Conservation (phyloP, 345 rosid genomes). For the Eucalyptus marginata region DNA sequence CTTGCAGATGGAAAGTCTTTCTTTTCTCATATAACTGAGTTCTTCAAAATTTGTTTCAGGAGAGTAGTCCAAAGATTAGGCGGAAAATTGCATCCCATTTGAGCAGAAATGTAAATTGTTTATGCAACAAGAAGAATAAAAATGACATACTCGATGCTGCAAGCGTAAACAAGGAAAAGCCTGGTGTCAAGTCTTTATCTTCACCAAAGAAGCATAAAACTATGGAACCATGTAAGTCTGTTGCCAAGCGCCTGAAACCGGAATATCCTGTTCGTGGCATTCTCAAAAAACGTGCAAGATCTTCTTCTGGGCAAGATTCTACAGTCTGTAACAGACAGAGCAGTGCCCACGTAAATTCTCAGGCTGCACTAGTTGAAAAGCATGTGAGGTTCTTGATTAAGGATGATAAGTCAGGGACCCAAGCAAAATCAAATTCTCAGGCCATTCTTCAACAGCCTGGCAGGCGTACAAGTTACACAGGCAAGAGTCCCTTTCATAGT, state of each 20-base stretch:
- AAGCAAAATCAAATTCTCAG: background rate
- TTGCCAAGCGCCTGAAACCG: conserved; percentile 7
- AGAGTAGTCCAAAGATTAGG: conserved; percentile 5
- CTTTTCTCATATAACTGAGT: background rate
- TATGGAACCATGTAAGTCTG: background rate
- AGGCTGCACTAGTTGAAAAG: conserved; percentile 2
- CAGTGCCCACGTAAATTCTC: conserved; percentile 2
- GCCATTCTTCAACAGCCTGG: background rate
- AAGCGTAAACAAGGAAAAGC: conserved; percentile 1
- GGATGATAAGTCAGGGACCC: background rate
- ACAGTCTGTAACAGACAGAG: background rate
- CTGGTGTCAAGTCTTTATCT: conserved; percentile 1
- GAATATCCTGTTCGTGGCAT: conserved; percentile 21
- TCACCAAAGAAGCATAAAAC: conserved; percentile 6
- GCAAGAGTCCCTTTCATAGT: background rate
- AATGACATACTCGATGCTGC: background rate
- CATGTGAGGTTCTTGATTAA: conserved; percentile 35
- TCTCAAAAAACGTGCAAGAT: conserved; percentile 21
- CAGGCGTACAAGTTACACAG: background rate
- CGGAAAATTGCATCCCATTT: conserved; percentile 6
- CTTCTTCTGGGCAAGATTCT: conserved; percentile 7
- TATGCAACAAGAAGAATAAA: conserved; percentile 1
- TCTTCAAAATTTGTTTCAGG: conserved; percentile 7
- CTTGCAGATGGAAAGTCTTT: background rate
- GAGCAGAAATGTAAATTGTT: background rate